Base-by-base conservation (phyloP, 805 yeast species). In the Wickerhamomyces subpelliculosus region DNA sequence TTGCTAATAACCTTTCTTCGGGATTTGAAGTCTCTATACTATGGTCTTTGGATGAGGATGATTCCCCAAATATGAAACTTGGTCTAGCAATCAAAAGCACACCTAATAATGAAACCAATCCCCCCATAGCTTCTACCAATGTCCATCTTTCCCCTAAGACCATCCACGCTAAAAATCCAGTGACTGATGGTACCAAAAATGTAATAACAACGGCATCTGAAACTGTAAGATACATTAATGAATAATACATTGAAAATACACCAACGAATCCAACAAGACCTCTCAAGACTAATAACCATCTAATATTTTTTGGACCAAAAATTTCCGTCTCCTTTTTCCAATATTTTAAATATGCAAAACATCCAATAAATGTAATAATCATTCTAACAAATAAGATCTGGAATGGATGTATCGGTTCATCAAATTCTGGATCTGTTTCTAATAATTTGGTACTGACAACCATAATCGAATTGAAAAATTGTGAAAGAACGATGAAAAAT, bases 71-170 rank as follows among this genome's bases (percentile, higher is more conserved):
- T 25, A 87, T 45, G 44, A 83, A 84, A 9, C 75, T 63, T 1
- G 97, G 97, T 52, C 85, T 75, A 1, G 95, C 90, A 48, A 88
- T 84, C 21, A 88, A 57, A 1, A 86, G 44, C 3, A 89, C 96
- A 6, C 96, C 96, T 2, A 67, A 45, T 16, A 88, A 63, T 1
- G 96, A 84, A 6, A 78, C 54, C 0, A 77, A 12, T 1, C 88
- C 82, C 26, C 94, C 88, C 0, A 70, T 51, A 0, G 79, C 84
- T 59, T 89, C 96, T 13, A 77, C 52, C 26, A 68, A 46, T 5
- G 86, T 73, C 57, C 83, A 82, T 8, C 70, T 58, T 52, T 88
- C 96, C 31, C 74, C 70, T 23, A 88, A 60, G 4, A 83, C 54
- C 2, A 75, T 43, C 70, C 80, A 79, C 0, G 96, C 95, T 38